A percentile compares a stretch with the other conserved stretches of the same genome.
Evolutionary conservation across 169 alveolate genomes (phyloP).

Genomic region (Cryptosporidium andersoni): DNA sequence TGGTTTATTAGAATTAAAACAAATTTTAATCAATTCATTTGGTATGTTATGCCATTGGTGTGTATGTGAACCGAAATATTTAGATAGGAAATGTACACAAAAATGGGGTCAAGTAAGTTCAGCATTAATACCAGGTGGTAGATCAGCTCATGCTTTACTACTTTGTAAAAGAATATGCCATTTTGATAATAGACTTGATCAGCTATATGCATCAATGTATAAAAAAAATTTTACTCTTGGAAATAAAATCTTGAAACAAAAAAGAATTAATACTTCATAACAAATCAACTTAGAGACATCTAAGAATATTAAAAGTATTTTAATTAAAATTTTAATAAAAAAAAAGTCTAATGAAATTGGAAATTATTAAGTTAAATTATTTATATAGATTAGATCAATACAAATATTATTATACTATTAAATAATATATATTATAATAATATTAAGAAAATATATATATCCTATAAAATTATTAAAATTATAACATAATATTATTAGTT

Average conservation of each 20-base stretch:
- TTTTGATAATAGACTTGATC: constrained; percentile 33
- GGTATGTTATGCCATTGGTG: constrained; percentile 69
- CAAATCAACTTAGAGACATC: too few species aligned
- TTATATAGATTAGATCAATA: not conserved
- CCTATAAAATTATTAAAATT: too few species aligned
- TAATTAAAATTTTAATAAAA: not conserved
- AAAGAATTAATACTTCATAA: not conserved
- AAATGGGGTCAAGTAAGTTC: constrained; percentile 41
- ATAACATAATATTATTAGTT: too few species aligned
- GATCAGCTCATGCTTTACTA: constrained; percentile 51
- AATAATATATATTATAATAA: not conserved
- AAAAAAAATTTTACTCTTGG: constrained; percentile 17
- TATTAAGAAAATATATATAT: not conserved
- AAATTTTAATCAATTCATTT: constrained; percentile 49
- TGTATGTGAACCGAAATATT: constrained; percentile 55
- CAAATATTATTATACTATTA: not conserved
- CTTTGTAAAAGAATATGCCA: constrained; percentile 50
- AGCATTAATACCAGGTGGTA: constrained; percentile 56
- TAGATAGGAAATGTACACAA: constrained; percentile 46
- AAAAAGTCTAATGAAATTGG: not conserved
- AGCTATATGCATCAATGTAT: constrained; percentile 48
- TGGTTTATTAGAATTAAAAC: constrained; percentile 14
- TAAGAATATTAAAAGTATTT: not conserved
- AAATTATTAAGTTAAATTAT: not conserved
- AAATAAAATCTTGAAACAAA: constrained; percentile 31